phyloP scores from a whole-genome alignment of 345 rosid species.

The Citrus australasica region DNA sequence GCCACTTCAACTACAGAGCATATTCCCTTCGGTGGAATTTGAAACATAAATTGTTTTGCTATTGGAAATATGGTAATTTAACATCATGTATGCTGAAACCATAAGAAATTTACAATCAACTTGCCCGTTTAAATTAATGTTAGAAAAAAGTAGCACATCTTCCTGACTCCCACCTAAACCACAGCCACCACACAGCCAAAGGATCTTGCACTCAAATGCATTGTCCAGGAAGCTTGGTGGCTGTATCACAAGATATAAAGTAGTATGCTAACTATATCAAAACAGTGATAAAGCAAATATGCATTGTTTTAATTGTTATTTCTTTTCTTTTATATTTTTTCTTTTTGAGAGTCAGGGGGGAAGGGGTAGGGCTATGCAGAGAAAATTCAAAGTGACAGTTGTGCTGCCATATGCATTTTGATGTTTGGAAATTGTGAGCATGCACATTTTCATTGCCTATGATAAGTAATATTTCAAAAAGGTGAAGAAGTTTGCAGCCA shows the following conservation, averaged over 20 bases:
- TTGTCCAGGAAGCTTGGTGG: background rate
- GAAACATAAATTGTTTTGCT: background rate
- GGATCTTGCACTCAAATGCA: background rate
- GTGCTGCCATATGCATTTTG: background rate
- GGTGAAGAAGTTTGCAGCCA: background rate
- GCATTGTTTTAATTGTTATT: background rate
- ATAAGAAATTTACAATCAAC: background rate
- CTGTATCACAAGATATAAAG: background rate
- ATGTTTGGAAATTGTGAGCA: background rate
- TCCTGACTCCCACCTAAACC: background rate
- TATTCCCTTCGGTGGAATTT: background rate
- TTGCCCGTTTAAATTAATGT: background rate
- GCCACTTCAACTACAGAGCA: background rate
- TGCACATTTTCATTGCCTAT: background rate
- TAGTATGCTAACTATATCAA: background rate
- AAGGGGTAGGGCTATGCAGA: background rate
- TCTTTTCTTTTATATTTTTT: background rate
- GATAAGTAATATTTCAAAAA: background rate
- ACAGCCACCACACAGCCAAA: background rate
- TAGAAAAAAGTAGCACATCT: background rate
- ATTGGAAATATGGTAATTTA: background rate
- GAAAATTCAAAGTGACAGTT: background rate
- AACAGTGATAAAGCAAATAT: background rate
- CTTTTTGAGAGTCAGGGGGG: background rate
- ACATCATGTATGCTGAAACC: background rate